Evolutionary conservation across 2,329 filamentous ascomycete genomes (phyloP), one percentile per base, ranked within the genome.

Genomic region (Colletotrichum destructivum): DNA sequence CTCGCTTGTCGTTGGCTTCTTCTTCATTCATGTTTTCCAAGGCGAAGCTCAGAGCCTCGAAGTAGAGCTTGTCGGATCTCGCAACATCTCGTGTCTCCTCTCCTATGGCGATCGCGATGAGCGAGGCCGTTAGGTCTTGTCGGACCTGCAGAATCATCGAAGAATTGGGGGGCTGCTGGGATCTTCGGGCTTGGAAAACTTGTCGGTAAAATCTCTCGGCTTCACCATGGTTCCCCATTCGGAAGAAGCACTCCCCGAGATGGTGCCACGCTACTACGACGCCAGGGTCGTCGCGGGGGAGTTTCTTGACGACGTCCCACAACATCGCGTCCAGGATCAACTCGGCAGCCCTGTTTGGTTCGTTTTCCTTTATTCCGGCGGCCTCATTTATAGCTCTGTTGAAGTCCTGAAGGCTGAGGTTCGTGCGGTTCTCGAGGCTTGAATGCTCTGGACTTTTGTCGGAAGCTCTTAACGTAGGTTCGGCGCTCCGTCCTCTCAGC

Each of bases 321-420:
- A 55, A 26, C 52, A 64, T 52, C 18, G 62, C 62, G 21, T 44
- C 49, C 15, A 64, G 38, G 15, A 64, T 55, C 23, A 55, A 44
- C 15, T 46, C 15, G 21, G 62, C 62, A 31, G 62, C 54, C 31
- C 26, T 56, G 2, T 18, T 21, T 23, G 16, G 26, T n/a, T 56
- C 54, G 13, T 4, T 7, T 21, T 42, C 3, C 16, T 38, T 56
- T n/a, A 56, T 40, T n/a, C 42, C 3, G 18, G 54, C 35, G 18
- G 54, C 35, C 4, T 56, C 31, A 42, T 18, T 42, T 16, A 56
- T 56, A 18, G 31, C 54, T 40, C 54, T 56, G 5, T 40, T 56
- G 54, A 56, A 56, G n/a, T 56, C 54, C 35, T 42, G 54, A 26
- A 42, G 54, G 13, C 31, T 56, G 11, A 56, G 54, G n/a, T 42